phyloP scores from a whole-genome alignment of 139 green algal species.

The Edaphochlamys debaryana region DNA sequence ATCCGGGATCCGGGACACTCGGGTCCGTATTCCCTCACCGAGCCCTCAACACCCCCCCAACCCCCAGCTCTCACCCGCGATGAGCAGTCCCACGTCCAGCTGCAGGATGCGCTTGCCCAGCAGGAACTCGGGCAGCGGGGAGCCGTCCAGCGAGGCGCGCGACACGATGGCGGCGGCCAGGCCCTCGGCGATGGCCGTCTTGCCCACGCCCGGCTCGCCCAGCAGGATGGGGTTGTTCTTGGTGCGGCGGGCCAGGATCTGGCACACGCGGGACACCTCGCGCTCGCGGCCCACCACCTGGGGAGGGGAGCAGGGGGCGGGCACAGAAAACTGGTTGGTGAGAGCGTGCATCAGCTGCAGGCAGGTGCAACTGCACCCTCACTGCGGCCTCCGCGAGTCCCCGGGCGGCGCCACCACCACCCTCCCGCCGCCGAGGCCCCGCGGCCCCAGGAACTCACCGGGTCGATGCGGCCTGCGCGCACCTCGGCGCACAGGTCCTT shows the following conservation, averaged over 20 bases:
- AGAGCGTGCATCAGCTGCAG: too few relatives aligned
- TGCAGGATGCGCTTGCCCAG: conserved; percentile 89
- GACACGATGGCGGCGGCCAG: conserved; percentile 87
- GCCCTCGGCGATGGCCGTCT: conserved; percentile 94
- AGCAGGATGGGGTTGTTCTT: conserved; percentile 99
- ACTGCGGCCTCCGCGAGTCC: too few relatives aligned
- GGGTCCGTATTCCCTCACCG: background rate
- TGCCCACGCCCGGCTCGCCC: conserved; percentile 94
- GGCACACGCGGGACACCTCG: conserved; percentile 82
- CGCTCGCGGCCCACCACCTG: conserved; percentile 91
- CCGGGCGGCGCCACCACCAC: too few relatives aligned
- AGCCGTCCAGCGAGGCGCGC: conserved; percentile 60
- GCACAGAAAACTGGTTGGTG: too few relatives aligned
- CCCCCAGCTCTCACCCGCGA: too few relatives aligned
- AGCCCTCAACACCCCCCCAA: conserved; percentile 23
- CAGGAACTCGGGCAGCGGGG: conserved; percentile 88
- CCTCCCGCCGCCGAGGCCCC: too few relatives aligned
- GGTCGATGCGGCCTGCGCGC: conserved; percentile 82
- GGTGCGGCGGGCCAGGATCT: conserved; percentile 91
- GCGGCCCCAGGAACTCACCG: too few relatives aligned
- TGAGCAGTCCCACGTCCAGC: conserved; percentile 93
- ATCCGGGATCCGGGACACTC: background rate
- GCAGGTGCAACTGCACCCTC: too few relatives aligned
- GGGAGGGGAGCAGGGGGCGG: conserved; percentile 15
- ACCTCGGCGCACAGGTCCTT: conserved; percentile 88